Evolutionary conservation across 495 filamentous ascomycete species (phyloP), one percentile per base, ranked within the genome.

Genomic region (Hyaloscypha hepaticicola): DNA sequence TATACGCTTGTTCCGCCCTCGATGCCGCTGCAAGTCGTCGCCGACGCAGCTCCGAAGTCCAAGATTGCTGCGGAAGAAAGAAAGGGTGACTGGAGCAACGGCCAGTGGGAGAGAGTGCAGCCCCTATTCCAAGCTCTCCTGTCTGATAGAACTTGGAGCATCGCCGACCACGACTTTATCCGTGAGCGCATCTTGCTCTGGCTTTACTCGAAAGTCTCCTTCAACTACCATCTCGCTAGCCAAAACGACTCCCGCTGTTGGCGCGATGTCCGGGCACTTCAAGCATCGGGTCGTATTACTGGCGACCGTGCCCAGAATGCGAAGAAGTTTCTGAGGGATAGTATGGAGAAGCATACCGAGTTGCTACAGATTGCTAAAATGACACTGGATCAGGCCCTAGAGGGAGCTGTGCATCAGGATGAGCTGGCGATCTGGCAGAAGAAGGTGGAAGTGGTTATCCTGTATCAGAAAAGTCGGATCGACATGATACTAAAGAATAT

Each of bases 291-390:
- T 45, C 38, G 19, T 19, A 19, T 45, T 45, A 45, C 38, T 8
- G 38, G 38, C 38, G 38, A 45, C 9, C 38, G 38, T 8, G 38
- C 38, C 8, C 38, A 45, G 8, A 45, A 45, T 19, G 19, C 19
- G 38, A 45, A 45, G 38, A 45, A 45, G 38, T 45, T 45, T 45
- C 38, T 45, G 38, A 45, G 38, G 38, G 38, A 45, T 45, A 45
- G 38, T 45, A 45, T 45, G 38, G 19, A 8, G 38, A 45, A 45
- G 19, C 38, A 45, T 45, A 45, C 38, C 38, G 38, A 45, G 38
- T 45, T 45, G 38, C 38, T 45, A 8, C 38, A 45, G 38, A 45
- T 45, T 45, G 38, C 38, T 8, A 45, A 45, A 45, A 45, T 45
- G 38, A 45, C 38, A 19, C 38, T 45, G 38, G 38, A 45, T 45